Percentiles rank a stretch among this genome's conserved stretches.
These are phyloP conservation scores for Begonia fuchsioides DNA, from an alignment of 306 rosid genomes.

Conservation along the genomic window DNA sequence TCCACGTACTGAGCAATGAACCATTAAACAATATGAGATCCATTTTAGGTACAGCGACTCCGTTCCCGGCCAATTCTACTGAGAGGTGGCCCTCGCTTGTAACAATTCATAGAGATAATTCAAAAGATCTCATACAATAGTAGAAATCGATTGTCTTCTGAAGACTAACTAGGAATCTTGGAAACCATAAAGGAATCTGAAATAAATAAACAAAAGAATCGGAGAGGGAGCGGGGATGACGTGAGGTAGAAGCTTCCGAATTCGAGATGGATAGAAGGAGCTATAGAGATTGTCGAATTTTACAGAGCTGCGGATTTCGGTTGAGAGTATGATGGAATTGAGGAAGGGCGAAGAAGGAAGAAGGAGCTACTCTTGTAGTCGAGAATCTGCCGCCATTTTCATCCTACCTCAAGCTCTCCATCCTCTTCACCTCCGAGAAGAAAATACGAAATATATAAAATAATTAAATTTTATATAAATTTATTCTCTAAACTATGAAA, in stretches of 20 bases:
- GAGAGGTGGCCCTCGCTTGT: not conserved
- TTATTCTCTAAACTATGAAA: no score
- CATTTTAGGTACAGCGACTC: no score
- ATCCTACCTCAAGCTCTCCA: not conserved
- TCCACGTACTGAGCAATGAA: no score
- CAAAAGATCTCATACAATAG: conserved; percentile 58
- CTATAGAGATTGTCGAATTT: conserved; percentile 1
- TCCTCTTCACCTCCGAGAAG: no score
- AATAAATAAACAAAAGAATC: conserved; percentile 11
- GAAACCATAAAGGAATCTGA: not conserved
- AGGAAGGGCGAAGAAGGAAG: conserved; percentile 18
- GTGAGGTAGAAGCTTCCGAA: conserved; percentile 18
- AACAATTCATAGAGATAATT: conserved; percentile 81
- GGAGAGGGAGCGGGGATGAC: conserved; percentile 34
- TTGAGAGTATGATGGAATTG: conserved; percentile 14
- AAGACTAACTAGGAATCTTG: conserved; percentile 24
- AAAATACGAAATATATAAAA: no score
- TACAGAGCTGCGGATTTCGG: not conserved
- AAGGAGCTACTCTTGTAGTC: conserved; percentile 24
- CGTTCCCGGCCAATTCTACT: no score
- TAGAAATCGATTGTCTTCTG: conserved; percentile 20
- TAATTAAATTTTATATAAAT: no score
- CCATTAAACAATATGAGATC: no score
- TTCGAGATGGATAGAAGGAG: conserved; percentile 1
- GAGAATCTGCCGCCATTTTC: conserved; percentile 32